These are phyloP conservation scores for Myxozyma vanderwaltii DNA, from an alignment of 805 yeast species.

Conservation along the genomic window DNA sequence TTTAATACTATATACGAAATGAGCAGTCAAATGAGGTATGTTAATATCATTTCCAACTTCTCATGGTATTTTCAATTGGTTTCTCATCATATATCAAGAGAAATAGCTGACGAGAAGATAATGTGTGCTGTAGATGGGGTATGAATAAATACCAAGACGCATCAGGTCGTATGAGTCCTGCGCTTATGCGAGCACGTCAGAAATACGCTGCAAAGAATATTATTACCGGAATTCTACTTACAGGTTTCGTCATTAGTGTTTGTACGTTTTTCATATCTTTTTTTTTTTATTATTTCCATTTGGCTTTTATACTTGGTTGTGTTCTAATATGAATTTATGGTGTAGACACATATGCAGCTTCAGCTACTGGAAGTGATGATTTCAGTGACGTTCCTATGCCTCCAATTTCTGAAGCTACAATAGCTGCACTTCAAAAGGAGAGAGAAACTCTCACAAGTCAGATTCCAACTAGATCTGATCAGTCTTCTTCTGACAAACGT, in stretches of 20 bases:
- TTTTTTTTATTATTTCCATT: background rate
- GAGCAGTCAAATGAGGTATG: conserved; percentile 23
- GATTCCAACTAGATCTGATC: background rate
- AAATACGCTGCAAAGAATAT: conserved; percentile 15
- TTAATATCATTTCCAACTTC: background rate
- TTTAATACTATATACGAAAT: conserved; percentile 8
- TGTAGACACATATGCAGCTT: conserved; percentile 45
- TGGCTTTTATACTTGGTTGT: background rate
- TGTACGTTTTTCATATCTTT: background rate
- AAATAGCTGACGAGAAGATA: no score
- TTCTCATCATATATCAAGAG: no score
- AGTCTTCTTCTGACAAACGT: no score
- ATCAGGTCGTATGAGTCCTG: conserved; percentile 31
- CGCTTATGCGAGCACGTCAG: conserved; percentile 31
- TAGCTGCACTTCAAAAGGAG: conserved; percentile 60
- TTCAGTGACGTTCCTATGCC: conserved; percentile 93
- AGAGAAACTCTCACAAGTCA: background rate
- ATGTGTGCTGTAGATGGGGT: conserved; percentile 19
- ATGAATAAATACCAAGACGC: conserved; percentile 28
- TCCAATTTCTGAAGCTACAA: conserved; percentile 78
- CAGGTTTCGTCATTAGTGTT: background rate
- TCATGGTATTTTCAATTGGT: background rate
- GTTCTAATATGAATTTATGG: background rate
- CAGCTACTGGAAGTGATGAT: conserved; percentile 72
- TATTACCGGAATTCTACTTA: conserved; percentile 22